Evolutionary conservation across 129 eudicot genomes (phyloP).

Genomic region (Lonicera japonica): DNA sequence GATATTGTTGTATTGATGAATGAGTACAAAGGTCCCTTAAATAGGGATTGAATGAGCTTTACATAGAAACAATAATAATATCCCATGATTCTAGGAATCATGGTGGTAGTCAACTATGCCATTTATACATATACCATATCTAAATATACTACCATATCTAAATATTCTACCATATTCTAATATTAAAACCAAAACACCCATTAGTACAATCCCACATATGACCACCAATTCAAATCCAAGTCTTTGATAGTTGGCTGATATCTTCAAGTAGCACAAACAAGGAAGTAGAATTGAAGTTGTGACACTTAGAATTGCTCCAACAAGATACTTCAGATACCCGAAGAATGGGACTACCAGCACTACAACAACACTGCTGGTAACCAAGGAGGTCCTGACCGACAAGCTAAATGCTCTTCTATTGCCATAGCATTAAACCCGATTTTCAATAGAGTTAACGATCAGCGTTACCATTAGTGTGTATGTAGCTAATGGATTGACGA

Average conservation of each 20-base stretch:
- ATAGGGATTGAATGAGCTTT: too few species aligned
- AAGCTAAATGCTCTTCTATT: conserved; percentile 1
- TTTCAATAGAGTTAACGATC: conserved; percentile 16
- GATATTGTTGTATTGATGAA: too few species aligned
- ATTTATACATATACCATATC: too few species aligned
- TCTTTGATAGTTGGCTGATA: conserved; percentile 6
- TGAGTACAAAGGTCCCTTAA: too few species aligned
- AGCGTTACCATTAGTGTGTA: conserved; percentile 29
- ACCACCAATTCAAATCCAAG: conserved; percentile 11
- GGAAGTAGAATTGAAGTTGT: conserved; percentile 22
- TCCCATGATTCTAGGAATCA: too few species aligned
- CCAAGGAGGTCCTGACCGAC: conserved; percentile 6
- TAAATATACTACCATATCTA: too few species aligned
- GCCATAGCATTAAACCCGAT: not conserved
- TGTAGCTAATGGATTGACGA: conserved; percentile 31
- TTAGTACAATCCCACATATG: not conserved
- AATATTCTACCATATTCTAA: too few species aligned
- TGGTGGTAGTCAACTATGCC: too few species aligned
- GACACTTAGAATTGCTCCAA: conserved; percentile 21
- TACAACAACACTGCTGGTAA: conserved; percentile 16
- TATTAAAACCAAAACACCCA: conserved; percentile 13
- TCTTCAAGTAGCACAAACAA: conserved; percentile 30
- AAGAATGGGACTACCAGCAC: conserved; percentile 21
- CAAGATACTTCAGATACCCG: conserved; percentile 18
- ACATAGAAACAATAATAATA: too few species aligned